Conservation (phyloP, 352 stramenopile genomes). For the Pythium rishiriense region DNA sequence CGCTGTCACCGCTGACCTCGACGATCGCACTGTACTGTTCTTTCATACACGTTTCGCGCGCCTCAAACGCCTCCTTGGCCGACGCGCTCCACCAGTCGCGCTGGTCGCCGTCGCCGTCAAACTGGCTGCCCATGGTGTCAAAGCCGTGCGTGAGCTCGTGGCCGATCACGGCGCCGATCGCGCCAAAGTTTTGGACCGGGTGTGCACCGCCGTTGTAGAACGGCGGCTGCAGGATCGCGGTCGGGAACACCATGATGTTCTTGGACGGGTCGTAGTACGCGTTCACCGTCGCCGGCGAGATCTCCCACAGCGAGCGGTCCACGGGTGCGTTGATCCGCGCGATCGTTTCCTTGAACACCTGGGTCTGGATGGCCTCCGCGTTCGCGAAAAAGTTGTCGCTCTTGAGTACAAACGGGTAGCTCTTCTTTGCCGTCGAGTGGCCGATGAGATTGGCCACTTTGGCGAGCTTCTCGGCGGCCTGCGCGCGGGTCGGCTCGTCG, state of each 20-base stretch:
- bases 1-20: constrained; percentile 35
- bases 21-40: constrained; percentile 53
- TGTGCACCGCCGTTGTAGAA: constrained; percentile 85
- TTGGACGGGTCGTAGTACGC: constrained; percentile 64
- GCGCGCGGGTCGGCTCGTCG: constrained; percentile 71
- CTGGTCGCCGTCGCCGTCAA: constrained; percentile 82
- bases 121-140: constrained; percentile 89
- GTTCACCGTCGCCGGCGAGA: constrained; percentile 91
- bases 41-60: constrained; percentile 57
- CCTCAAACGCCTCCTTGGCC: constrained; percentile 70
- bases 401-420: constrained; percentile 33
- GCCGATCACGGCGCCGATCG: constrained; percentile 90
- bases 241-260: constrained; percentile 94
- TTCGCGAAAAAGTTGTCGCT: constrained; percentile 53
- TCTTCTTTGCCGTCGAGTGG: constrained; percentile 38
- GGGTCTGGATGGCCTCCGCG: constrained; percentile 36
- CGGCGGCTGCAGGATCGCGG: constrained; percentile 91
- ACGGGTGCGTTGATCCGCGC: constrained; percentile 37
- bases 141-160: constrained; percentile 96
- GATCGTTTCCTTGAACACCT: constrained; percentile 33
- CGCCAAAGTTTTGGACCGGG: constrained; percentile 88
- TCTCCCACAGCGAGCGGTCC: constrained; percentile 72
- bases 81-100: constrained; percentile 88
- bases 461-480: constrained; percentile 57
- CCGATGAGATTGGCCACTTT: constrained; percentile 37